Base-by-base conservation (phyloP, 768 basidiomycete genomes). In the Trametopsis cervina region DNA sequence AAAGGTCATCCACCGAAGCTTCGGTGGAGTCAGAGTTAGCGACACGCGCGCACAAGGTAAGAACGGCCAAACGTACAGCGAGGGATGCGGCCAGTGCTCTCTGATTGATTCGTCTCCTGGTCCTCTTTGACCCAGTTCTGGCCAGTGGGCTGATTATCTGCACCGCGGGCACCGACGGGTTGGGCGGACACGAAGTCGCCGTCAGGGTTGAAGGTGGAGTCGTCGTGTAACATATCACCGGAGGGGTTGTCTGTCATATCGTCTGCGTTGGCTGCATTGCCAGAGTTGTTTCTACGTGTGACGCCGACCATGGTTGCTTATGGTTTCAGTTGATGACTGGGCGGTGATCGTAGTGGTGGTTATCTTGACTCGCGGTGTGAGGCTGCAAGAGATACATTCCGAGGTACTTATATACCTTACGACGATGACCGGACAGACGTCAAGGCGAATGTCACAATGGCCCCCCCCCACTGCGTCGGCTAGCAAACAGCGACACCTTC, bases 1-100 rank as follows among this genome's bases (percentile, higher is more conserved):
- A 27, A 4, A 60, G 36, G 6, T 60, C 62, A n/a, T 62, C 44
- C 17, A 58, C 55, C 38, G 64, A 57, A 9, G 47, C 60, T 61
- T 18, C 6, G 21, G 13, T n/a, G n/a, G n/a, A n/a, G n/a, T n/a
- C 20, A 20, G 44, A 21, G 9, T 41, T 25, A 44, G 7, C 39
- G 29, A 21, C n/a, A 46, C 15, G 3, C 9, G 21, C 13, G 12
- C 2, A 36, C 33, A 4, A 9, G 18, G 21, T 9, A n/a, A 23
- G 21, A 25, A 33, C 13, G 23, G 10, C 18, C 9, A 6, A 0
- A 47, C 57, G 22, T 42, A 60, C 60, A 40, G 21, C 46, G 46
- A 4, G 60, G 52, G 21, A 62, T 56, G 24, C 40, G 40, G 1
- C 59, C 59, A 1, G 59, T 54, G 13, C 26, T 42, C 6, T 62